Conservation (phyloP, 75 land plant species). For the Chamaecyparis obtusa region DNA sequence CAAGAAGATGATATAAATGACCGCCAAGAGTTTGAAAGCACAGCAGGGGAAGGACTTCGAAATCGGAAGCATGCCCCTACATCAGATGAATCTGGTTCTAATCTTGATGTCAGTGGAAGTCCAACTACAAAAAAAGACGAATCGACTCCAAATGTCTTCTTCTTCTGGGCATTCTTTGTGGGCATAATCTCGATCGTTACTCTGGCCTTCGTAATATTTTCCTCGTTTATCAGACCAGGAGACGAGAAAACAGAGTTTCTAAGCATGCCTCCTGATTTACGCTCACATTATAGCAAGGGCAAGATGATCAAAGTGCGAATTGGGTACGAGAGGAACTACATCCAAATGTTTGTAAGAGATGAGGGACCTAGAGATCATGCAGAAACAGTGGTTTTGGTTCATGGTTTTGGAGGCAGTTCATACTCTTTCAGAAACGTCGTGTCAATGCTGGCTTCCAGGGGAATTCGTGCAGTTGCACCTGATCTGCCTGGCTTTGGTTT, state of each 20-base stretch:
- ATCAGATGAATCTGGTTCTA: background rate
- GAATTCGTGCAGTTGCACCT: slow-evolving; percentile 57
- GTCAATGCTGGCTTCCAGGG: slow-evolving; percentile 28
- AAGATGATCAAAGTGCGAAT: slow-evolving; percentile 58
- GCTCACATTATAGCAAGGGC: slow-evolving; percentile 62
- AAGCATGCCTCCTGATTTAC: slow-evolving; percentile 54
- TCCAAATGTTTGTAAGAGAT: slow-evolving; percentile 58
- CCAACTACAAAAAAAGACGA: background rate
- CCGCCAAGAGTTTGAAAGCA: background rate
- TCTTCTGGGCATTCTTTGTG: slow-evolving; percentile 64
- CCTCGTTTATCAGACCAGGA: slow-evolving; percentile 16
- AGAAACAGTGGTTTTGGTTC: slow-evolving; percentile 60
- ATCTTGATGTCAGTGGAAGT: background rate
- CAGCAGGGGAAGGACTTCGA: background rate
- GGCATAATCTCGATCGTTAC: slow-evolving; percentile 52
- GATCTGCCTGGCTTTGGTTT: slow-evolving; percentile 89
- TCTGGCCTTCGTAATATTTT: slow-evolving; percentile 22
- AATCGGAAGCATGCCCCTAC: background rate
- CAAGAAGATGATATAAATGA: background rate
- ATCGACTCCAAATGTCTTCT: slow-evolving; percentile 19
- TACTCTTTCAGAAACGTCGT: slow-evolving; percentile 55
- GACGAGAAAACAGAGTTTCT: slow-evolving; percentile 68
- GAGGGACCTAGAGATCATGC: slow-evolving; percentile 24
- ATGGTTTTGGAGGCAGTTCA: slow-evolving; percentile 77
- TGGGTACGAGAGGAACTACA: slow-evolving; percentile 22